Conservation (phyloP, 805 yeast genomes). For the Pichia paraexigua region DNA sequence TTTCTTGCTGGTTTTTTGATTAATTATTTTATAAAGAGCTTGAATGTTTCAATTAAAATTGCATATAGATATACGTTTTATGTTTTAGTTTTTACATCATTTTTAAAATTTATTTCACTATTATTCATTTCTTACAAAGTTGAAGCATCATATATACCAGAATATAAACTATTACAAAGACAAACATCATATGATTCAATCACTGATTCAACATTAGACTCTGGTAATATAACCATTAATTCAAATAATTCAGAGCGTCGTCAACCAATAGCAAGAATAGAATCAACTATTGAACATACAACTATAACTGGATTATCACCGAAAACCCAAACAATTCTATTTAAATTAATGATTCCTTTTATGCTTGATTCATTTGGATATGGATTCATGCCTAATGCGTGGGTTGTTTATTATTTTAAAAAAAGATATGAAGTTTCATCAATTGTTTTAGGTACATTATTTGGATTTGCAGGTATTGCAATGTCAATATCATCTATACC, state of each 20-base stretch:
- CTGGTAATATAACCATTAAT: not conserved
- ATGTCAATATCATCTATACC: conserved; percentile 69
- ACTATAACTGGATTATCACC: conserved; percentile 33
- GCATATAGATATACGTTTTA: conserved; percentile 53
- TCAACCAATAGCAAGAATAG: conserved; percentile 13
- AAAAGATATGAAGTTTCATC: conserved; percentile 47
- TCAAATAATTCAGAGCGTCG: not conserved
- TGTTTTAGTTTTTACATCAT: conserved; percentile 48
- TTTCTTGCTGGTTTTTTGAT: conserved; percentile 53
- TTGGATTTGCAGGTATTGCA: conserved; percentile 53
- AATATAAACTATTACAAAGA: conserved; percentile 12
- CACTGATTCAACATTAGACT: not conserved
- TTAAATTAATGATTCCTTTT: conserved; percentile 50
- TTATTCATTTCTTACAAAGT: conserved; percentile 43
- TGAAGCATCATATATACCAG: conserved; percentile 33
- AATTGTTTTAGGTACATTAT: conserved; percentile 54
- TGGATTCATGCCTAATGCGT: conserved; percentile 83
- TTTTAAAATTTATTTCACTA: conserved; percentile 43
- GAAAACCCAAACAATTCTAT: conserved; percentile 35
- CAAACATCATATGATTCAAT: not conserved
- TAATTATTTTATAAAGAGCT: conserved; percentile 32
- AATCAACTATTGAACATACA: conserved; percentile 16
- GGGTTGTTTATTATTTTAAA: conserved; percentile 79
- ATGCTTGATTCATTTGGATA: conserved; percentile 83
- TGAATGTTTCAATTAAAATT: conserved; percentile 29